These are phyloP conservation scores for Sporothrix pseudoabietina DNA, from an alignment of 2,329 filamentous ascomycete genomes.

Conservation along the genomic window DNA sequence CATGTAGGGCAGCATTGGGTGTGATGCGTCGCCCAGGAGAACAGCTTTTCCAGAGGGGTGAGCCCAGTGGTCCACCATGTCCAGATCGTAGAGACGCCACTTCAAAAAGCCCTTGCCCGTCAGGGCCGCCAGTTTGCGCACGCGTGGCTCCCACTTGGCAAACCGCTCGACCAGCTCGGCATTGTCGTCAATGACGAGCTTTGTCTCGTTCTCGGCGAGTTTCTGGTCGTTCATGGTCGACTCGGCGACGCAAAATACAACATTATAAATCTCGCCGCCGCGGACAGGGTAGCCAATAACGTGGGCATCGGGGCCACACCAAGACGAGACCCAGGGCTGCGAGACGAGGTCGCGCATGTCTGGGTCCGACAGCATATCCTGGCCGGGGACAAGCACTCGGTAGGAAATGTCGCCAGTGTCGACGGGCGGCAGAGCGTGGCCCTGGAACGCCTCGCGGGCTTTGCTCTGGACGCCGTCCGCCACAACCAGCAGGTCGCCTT, in stretches of 20 bases:
- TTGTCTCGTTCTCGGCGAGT: constrained; percentile 35
- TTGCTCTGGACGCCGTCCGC: constrained; percentile 40
- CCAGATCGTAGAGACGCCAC: constrained; percentile 50
- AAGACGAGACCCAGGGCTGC: constrained; percentile 39
- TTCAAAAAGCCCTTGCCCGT: constrained; percentile 46
- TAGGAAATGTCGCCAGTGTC: constrained; percentile 43
- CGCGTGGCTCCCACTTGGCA: constrained; percentile 42
- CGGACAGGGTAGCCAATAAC: constrained; percentile 41
- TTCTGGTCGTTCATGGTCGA: constrained; percentile 26
- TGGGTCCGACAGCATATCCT: constrained; percentile 39
- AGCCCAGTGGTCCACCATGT: constrained; percentile 46
- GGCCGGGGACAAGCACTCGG: constrained; percentile 39
- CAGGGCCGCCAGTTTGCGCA: constrained; percentile 42
- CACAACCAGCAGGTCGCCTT: constrained; percentile 36
- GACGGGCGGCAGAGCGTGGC: constrained; percentile 36
- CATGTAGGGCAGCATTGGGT: constrained; percentile 53
- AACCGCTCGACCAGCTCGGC: constrained; percentile 44
- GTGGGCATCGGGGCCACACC: constrained; percentile 42
- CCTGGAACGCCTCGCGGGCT: constrained; percentile 37
- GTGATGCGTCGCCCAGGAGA: constrained; percentile 49
- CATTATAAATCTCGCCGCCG: constrained; percentile 41
- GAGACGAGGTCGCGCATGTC: constrained; percentile 38
- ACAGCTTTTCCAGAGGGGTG: constrained; percentile 45
- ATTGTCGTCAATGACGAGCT: constrained; percentile 39
- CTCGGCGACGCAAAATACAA: constrained; percentile 39